A percentile compares a stretch with the other conserved stretches of the same genome.
These are phyloP conservation scores for Amaranthus hypochondriacus DNA, from an alignment of 148 eudicot species.

Conservation along the genomic window DNA sequence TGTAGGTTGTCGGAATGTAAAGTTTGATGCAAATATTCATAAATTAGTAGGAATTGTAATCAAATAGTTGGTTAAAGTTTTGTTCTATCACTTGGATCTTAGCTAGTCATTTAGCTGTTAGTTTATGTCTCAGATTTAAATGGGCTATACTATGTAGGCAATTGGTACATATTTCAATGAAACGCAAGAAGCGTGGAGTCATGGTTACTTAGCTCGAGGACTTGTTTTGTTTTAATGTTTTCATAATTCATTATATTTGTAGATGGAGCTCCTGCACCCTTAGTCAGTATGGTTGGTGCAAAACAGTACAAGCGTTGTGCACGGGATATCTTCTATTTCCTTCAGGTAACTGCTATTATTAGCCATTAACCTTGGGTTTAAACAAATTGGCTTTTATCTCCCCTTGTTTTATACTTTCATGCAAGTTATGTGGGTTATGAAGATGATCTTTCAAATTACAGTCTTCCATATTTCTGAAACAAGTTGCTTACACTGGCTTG, in stretches of 20 bases:
- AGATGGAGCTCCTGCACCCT: slow-evolving; percentile 90
- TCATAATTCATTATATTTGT: not conserved
- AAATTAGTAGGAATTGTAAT: no score
- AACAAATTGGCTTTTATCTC: not conserved
- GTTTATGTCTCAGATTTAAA: no score
- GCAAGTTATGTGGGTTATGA: not conserved
- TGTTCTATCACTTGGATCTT: no score
- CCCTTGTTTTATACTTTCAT: not conserved
- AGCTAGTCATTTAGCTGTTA: no score
- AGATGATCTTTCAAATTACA: slow-evolving; percentile 31
- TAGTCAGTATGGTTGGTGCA: slow-evolving; percentile 87
- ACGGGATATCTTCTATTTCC: slow-evolving; percentile 75
- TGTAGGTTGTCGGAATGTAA: not conserved
- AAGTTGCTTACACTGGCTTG: slow-evolving; percentile 66
- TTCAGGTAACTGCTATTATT: slow-evolving; percentile 54
- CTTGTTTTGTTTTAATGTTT: not conserved
- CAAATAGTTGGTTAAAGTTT: no score
- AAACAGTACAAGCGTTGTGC: slow-evolving; percentile 88
- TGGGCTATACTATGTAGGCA: no score
- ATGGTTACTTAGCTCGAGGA: not conserved
- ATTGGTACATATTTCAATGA: no score
- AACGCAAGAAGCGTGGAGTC: no score
- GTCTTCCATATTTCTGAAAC: slow-evolving; percentile 87
- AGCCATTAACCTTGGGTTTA: not conserved
- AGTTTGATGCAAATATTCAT: no score